Evolutionary conservation across 129 eudicot genomes (phyloP).

Genomic region (Escallonia rubra): DNA sequence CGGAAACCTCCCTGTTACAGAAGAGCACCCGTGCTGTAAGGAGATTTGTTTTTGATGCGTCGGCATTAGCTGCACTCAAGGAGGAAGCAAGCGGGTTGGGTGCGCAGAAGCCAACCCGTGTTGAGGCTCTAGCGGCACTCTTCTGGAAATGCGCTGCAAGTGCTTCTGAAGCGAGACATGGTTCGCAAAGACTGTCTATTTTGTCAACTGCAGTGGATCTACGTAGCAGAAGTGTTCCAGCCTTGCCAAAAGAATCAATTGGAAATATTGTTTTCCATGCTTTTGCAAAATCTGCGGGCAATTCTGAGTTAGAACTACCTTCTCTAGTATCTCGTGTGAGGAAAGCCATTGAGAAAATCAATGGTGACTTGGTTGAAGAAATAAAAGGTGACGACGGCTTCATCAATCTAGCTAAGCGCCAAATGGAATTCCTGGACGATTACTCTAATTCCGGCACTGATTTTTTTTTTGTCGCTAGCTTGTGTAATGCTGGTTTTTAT

Average conservation of each 20-base stretch:
- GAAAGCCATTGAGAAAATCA: not conserved
- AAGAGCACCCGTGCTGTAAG: not conserved
- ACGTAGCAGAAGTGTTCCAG: not conserved
- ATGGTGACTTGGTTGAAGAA: not conserved
- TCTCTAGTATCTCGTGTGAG: not conserved
- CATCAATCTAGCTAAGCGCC: not conserved
- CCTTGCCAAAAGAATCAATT: not conserved
- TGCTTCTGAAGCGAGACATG: not conserved
- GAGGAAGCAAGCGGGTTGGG: not conserved
- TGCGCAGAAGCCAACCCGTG: slow-evolving; percentile 4
- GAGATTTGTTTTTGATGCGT: slow-evolving; percentile 6
- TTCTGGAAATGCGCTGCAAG: slow-evolving; percentile 4
- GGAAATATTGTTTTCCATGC: slow-evolving; percentile 1
- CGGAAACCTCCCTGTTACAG: too few relatives aligned
- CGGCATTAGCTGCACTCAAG: not conserved
- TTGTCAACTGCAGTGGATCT: not conserved
- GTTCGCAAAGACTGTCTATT: not conserved
- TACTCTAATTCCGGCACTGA: too few relatives aligned
- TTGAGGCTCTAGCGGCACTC: slow-evolving; percentile 9
- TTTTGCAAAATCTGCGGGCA: not conserved
- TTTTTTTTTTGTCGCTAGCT: not conserved
- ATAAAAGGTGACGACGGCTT: not conserved
- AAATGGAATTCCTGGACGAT: too few relatives aligned
- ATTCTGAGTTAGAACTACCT: not conserved
- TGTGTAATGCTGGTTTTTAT: slow-evolving; percentile 1